Conservation (phyloP, 371 early-diverging fungal genomes). For the Capniomyces stellatus region DNA sequence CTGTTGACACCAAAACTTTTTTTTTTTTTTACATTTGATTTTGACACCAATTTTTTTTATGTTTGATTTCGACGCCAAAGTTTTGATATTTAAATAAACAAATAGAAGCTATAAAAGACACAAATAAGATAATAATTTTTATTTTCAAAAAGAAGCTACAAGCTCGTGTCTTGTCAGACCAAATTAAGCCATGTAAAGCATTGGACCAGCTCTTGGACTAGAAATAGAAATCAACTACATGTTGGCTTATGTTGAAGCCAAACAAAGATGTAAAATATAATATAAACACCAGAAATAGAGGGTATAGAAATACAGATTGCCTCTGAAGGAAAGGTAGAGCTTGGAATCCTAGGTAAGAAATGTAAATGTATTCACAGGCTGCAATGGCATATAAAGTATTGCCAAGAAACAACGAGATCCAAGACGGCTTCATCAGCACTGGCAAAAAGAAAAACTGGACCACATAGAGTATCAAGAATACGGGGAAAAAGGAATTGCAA, state of each 20-base stretch:
- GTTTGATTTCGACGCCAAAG: no score
- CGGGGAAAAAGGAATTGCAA: conserved; percentile 77
- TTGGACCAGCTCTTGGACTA: no score
- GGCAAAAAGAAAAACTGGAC: conserved; percentile 77
- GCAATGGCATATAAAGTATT: conserved; percentile 68
- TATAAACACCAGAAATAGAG: conserved; percentile 44
- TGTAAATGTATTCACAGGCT: conserved; percentile 52
- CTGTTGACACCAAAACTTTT: no score
- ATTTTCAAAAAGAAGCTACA: no score
- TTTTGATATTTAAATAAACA: no score
- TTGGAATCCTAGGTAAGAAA: conserved; percentile 65
- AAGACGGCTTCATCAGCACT: conserved; percentile 40
- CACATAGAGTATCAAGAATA: conserved; percentile 65
- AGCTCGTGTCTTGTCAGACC: no score
- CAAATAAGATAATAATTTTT: no score
- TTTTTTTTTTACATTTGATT: no score
- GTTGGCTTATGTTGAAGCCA: conserved; percentile 58
- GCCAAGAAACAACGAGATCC: conserved; percentile 61
- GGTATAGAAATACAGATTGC: conserved; percentile 70
- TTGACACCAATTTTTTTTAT: no score
- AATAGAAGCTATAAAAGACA: no score
- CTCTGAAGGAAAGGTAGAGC: conserved; percentile 79
- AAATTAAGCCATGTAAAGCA: no score
- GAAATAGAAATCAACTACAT: conserved; percentile 52
- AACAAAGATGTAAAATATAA: conserved; percentile 59